These are phyloP conservation scores for Royoungia palumana DNA, from an alignment of 768 basidiomycete species.

Conservation along the genomic window DNA sequence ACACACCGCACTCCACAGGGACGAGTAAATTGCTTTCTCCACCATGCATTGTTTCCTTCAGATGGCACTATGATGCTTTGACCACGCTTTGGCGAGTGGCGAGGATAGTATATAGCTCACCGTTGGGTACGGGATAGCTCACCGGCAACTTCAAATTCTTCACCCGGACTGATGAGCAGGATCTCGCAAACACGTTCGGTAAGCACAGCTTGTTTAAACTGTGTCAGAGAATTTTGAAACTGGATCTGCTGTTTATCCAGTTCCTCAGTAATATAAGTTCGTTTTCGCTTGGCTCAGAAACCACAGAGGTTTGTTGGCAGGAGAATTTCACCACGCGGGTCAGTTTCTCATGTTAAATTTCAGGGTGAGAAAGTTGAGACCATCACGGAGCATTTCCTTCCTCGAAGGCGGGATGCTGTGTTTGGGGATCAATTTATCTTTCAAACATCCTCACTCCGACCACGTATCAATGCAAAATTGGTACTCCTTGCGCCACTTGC, in stretches of 20 bases:
- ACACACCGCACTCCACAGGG: conserved; percentile 9
- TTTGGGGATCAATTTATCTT: conserved; percentile 32
- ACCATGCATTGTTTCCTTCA: conserved; percentile 14
- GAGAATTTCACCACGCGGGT: background rate
- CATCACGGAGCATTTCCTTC: conserved; percentile 27
- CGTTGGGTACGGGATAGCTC: background rate
- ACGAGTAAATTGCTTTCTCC: conserved; percentile 6
- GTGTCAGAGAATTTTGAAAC: background rate
- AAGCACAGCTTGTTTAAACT: conserved; percentile 4
- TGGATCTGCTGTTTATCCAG: conserved; percentile 8
- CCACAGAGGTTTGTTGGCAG: conserved; percentile 19
- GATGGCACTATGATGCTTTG: conserved; percentile 20
- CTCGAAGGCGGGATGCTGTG: conserved; percentile 27
- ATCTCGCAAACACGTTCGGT: conserved; percentile 31
- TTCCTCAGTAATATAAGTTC: conserved; percentile 28
- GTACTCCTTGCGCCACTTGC: conserved; percentile 25
- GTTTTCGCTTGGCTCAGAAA: conserved; percentile 5
- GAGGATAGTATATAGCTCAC: conserved; percentile 24
- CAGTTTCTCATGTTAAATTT: conserved; percentile 1
- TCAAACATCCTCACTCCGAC: conserved; percentile 19
- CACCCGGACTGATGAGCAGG: conserved; percentile 26
- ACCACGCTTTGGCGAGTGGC: conserved; percentile 27
- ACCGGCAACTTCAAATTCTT: background rate
- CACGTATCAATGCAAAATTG: conserved; percentile 27
- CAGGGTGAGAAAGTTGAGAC: conserved; percentile 20